phyloP scores from a whole-genome alignment of 768 basidiomycete species.

The Leucocoprinus birnbaumii region DNA sequence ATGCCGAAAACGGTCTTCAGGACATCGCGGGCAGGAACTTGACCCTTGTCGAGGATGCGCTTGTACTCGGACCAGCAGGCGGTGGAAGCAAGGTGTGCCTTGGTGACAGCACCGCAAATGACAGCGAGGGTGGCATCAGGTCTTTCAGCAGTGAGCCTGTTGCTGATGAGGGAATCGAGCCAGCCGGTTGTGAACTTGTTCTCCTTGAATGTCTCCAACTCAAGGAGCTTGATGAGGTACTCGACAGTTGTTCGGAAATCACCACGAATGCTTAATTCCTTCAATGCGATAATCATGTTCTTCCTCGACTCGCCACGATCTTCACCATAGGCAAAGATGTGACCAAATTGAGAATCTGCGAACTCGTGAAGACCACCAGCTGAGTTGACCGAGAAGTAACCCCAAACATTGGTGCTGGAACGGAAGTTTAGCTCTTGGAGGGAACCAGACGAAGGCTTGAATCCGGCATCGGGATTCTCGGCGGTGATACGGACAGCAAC shows the following conservation, averaged over 20 bases:
- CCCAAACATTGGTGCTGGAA: slow-evolving; percentile 99
- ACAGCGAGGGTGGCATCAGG: slow-evolving; percentile 93
- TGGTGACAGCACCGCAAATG: slow-evolving; percentile 93
- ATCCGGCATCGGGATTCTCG: slow-evolving; percentile 98
- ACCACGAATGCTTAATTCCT: slow-evolving; percentile 97
- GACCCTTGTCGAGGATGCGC: slow-evolving; percentile 94
- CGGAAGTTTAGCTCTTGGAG: slow-evolving; percentile 99
- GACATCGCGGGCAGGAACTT: slow-evolving; percentile 92
- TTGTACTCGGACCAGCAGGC: slow-evolving; percentile 92
- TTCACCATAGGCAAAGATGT: slow-evolving; percentile 98
- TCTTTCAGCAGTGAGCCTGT: slow-evolving; percentile 94
- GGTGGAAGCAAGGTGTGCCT: slow-evolving; percentile 88
- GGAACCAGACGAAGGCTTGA: slow-evolving; percentile 97
- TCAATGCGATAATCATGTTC: slow-evolving; percentile 99
- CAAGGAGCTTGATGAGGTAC: slow-evolving; percentile 96
- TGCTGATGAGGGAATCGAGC: slow-evolving; percentile 96
- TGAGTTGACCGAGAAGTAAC: slow-evolving; percentile 96
- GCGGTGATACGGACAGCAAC: slow-evolving; percentile 99
- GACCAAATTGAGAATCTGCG: slow-evolving; percentile 98
- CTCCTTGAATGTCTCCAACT: slow-evolving; percentile 93
- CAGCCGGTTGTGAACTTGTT: slow-evolving; percentile 99
- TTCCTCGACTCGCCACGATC: slow-evolving; percentile 94
- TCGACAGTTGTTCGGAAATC: slow-evolving; percentile 99
- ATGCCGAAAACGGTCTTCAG: slow-evolving; percentile 95
- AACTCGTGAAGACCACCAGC: slow-evolving; percentile 98